These are phyloP conservation scores for Apiospora koreana DNA, from an alignment of 2,329 filamentous ascomycete genomes.

Conservation along the genomic window DNA sequence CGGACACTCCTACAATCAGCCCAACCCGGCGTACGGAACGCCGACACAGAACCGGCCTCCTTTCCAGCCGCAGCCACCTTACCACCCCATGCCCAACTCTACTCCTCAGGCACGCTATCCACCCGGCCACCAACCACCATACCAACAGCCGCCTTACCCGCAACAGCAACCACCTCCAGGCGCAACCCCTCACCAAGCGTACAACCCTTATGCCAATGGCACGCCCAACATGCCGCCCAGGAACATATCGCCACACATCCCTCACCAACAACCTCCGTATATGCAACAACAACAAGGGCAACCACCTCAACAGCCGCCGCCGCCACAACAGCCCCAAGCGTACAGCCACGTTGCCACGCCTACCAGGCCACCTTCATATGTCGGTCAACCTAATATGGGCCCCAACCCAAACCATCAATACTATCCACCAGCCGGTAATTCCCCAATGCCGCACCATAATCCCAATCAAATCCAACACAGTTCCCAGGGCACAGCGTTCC, in stretches of 20 bases:
- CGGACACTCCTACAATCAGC: conserved; percentile 37
- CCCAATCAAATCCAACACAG: conserved; percentile 25
- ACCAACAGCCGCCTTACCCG: conserved; percentile 27
- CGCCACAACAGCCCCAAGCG: conserved; percentile 28
- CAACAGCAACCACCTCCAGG: conserved; percentile 18
- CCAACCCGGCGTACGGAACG: conserved; percentile 40
- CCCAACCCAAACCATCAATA: conserved; percentile 27
- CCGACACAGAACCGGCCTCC: conserved; percentile 45
- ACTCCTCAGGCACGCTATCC: conserved; percentile 35
- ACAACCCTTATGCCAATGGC: conserved; percentile 32
- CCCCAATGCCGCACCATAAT: conserved; percentile 25
- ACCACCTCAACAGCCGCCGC: conserved; percentile 16
- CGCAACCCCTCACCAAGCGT: conserved; percentile 29
- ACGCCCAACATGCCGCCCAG: conserved; percentile 25
- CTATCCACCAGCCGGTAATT: conserved; percentile 26
- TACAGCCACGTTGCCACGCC: conserved; percentile 30
- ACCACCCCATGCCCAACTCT: conserved; percentile 5
- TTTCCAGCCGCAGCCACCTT: conserved; percentile 21
- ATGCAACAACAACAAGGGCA: conserved; percentile 26
- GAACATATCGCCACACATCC: conserved; percentile 32
- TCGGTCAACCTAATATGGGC: conserved; percentile 27
- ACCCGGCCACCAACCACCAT: conserved; percentile 22
- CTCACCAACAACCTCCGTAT: conserved; percentile 30
- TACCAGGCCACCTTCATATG: conserved; percentile 28
- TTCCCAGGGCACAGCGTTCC: conserved; percentile 23